Evolutionary conservation across 164 flowering plant species (phyloP).

Genomic region (Aristolochia fimbriata): DNA sequence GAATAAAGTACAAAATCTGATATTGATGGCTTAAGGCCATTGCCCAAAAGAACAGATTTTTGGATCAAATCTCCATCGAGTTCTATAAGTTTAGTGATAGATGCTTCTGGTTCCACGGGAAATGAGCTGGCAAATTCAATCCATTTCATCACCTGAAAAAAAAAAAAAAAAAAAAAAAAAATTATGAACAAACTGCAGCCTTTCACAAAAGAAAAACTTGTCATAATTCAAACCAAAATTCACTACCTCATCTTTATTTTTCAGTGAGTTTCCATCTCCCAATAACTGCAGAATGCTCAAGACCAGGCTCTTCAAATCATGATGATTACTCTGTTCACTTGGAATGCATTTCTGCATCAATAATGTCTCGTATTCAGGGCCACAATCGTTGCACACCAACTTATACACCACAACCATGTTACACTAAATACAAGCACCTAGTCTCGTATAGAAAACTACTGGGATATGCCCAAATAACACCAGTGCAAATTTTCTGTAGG

Average conservation of each 20-base stretch:
- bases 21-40: conserved; percentile 62
- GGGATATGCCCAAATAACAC: background rate
- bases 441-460: background rate
- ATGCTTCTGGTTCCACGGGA: conserved; percentile 29
- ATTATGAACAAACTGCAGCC: background rate
- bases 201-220: background rate
- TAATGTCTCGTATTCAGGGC: background rate
- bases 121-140: conserved; percentile 49
- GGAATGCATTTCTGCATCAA: conserved; percentile 1
- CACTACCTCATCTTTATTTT: conserved; percentile 42
- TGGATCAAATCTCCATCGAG: conserved; percentile 48
- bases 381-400: background rate
- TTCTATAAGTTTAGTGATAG: conserved; percentile 24
- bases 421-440: background rate
- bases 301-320: conserved; percentile 45
- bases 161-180: background rate
- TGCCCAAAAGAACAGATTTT: conserved; percentile 61
- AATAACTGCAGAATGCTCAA: conserved; percentile 32
- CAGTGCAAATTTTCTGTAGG: background rate
- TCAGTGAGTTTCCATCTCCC: conserved; percentile 9
- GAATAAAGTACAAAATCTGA: conserved; percentile 67
- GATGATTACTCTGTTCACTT: conserved; percentile 4
- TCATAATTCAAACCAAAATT: background rate
- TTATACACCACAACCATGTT: background rate
- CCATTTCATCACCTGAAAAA: conserved; percentile 71